Conservation (phyloP, 495 filamentous ascomycete species). For the Aspergillus sclerotiicarbonarius region DNA sequence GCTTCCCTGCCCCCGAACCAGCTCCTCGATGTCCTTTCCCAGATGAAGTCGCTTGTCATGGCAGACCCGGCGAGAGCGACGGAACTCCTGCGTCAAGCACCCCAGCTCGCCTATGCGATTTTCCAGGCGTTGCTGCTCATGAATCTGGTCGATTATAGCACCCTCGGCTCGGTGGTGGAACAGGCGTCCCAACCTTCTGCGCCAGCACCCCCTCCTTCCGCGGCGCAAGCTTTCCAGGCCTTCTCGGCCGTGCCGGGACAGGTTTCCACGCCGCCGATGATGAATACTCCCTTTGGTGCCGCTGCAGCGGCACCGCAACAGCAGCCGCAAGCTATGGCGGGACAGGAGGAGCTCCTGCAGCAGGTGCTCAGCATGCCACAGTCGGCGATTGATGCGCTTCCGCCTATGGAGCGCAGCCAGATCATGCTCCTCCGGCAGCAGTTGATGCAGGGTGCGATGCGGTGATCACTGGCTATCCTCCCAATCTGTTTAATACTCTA, state of each 20-base stretch:
- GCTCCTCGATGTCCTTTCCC: conserved; percentile 87
- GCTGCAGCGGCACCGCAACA: conserved; percentile 44
- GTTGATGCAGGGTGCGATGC: conserved; percentile 47
- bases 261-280: conserved; percentile 57
- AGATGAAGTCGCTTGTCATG: conserved; percentile 87
- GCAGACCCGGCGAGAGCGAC: conserved; percentile 80
- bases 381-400: conserved; percentile 70
- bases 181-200: conserved; percentile 43
- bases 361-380: conserved; percentile 75
- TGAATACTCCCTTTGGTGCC: conserved; percentile 51
- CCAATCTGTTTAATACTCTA: background rate
- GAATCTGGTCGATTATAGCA: conserved; percentile 76
- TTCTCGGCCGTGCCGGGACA: conserved; percentile 32
- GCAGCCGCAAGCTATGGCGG: conserved; percentile 43
- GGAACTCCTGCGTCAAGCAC: conserved; percentile 83
- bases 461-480: conserved; percentile 21
- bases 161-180: conserved; percentile 58
- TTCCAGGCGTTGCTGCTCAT: conserved; percentile 94
- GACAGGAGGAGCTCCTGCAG: conserved; percentile 66
- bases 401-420: conserved; percentile 69
- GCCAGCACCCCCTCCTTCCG: conserved; percentile 31
- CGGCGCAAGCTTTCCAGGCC: conserved; percentile 34
- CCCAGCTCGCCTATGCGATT: conserved; percentile 91
- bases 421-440: conserved; percentile 67
- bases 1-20: conserved; percentile 81